Percentiles rank a stretch among this genome's conserved stretches.
phyloP scores from a whole-genome alignment of 2,329 filamentous ascomycete genomes.

The Tolypocladium nubicola region DNA sequence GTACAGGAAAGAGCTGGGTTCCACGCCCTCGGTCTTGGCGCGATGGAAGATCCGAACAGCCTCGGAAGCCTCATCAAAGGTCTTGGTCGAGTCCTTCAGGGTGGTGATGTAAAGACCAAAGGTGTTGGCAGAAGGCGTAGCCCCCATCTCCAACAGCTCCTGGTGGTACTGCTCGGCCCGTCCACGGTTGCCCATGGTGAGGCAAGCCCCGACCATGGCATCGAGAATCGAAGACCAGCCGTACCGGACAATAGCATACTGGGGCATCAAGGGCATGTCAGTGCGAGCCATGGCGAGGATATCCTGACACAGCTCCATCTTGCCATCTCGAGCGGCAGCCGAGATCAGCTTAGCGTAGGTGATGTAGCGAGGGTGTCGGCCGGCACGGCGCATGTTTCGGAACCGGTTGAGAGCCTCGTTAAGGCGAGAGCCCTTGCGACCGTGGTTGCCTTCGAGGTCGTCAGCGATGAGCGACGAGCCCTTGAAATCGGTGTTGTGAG shows the following conservation, averaged over 20 bases:
- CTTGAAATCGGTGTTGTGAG: constrained; percentile 82
- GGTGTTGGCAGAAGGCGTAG: constrained; percentile 90
- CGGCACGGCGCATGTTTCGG: constrained; percentile 85
- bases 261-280: constrained; percentile 74
- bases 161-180: constrained; percentile 82
- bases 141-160: constrained; percentile 82
- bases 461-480: constrained; percentile 87
- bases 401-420: constrained; percentile 75
- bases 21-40: constrained; percentile 85
- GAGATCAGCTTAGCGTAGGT: constrained; percentile 94
- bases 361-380: constrained; percentile 88
- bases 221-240: constrained; percentile 96
- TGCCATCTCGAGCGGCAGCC: constrained; percentile 75
- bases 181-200: constrained; percentile 70
- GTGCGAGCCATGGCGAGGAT: constrained; percentile 81
- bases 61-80: constrained; percentile 93
- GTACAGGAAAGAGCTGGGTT: constrained; percentile 94
- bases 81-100: constrained; percentile 92
- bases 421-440: constrained; percentile 61
- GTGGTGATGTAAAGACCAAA: constrained; percentile 99
- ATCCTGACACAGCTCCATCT: constrained; percentile 73
- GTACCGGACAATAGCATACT: constrained; percentile 82
- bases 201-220: constrained; percentile 87
- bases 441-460: constrained; percentile 70
- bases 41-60: constrained; percentile 96